These are phyloP conservation scores for Hypoxylon sp. DNA, from an alignment of 2,329 filamentous ascomycete species.

Conservation along the genomic window DNA sequence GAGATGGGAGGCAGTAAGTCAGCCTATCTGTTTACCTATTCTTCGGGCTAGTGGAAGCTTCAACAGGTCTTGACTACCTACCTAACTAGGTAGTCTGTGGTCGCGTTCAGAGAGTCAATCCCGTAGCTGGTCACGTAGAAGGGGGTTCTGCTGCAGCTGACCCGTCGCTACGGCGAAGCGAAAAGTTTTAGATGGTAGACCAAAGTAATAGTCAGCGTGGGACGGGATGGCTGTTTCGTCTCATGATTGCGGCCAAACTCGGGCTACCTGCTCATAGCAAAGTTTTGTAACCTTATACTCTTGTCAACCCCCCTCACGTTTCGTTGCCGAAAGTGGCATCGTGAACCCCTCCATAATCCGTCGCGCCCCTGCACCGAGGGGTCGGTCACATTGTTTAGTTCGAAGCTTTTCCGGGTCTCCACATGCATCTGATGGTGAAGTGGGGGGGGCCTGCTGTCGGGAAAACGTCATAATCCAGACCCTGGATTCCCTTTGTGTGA, in stretches of 20 bases:
- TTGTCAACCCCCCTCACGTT: not conserved
- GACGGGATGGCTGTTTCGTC: conserved; percentile 15
- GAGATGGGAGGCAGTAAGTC: conserved; percentile 17
- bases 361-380: conserved; percentile 38
- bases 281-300: conserved; percentile 3
- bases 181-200: not conserved
- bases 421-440: conserved; percentile 40
- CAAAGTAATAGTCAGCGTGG: not conserved
- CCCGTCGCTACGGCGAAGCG: conserved; percentile 1
- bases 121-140: conserved; percentile 8
- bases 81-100: no score
- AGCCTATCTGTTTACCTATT: conserved; percentile 3
- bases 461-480: conserved; percentile 44
- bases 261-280: no score
- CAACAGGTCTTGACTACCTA: conserved; percentile 6
- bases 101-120: conserved; percentile 13
- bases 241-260: conserved; percentile 13
- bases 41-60: conserved; percentile 28
- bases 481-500: conserved; percentile 40
- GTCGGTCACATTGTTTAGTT: conserved; percentile 42
- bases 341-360: conserved; percentile 31
- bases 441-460: conserved; percentile 39
- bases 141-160: conserved; percentile 2
- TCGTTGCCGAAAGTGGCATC: conserved; percentile 18
- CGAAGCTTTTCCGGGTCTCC: conserved; percentile 43